These are phyloP conservation scores for Penicillium psychrofluorescens DNA, from an alignment of 495 filamentous ascomycete genomes.

Conservation along the genomic window DNA sequence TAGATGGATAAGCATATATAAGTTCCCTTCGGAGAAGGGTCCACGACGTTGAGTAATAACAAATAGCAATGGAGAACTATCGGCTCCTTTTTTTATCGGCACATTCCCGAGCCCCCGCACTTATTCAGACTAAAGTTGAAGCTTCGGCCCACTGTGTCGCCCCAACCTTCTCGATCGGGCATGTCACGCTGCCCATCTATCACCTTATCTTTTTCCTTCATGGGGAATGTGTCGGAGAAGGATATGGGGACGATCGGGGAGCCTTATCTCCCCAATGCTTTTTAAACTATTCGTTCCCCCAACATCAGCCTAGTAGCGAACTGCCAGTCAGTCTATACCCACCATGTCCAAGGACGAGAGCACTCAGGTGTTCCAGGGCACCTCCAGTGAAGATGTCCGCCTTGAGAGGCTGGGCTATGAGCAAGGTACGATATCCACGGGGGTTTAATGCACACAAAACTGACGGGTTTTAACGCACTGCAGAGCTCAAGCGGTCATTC, in stretches of 20 bases:
- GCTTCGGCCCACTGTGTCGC: conserved; percentile 7
- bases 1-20: too few relatives aligned
- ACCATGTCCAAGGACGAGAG: conserved; percentile 14
- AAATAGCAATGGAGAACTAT: too few relatives aligned
- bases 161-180: conserved; percentile 24
- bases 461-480: background rate
- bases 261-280: background rate
- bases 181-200: conserved; percentile 7
- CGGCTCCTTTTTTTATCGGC: too few relatives aligned
- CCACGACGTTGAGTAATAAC: too few relatives aligned
- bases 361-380: conserved; percentile 15
- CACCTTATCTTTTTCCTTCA: conserved; percentile 3
- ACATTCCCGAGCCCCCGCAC: too few relatives aligned
- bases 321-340: background rate
- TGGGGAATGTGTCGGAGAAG: conserved; percentile 3
- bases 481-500: conserved; percentile 52
- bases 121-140: too few relatives aligned
- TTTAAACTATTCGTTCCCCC: conserved; percentile 1
- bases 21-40: too few relatives aligned
- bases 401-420: conserved; percentile 43
- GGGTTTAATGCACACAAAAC: background rate
- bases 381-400: conserved; percentile 31
- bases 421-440: conserved; percentile 26
- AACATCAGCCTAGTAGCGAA: background rate
- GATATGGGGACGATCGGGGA: conserved; percentile 5